phyloP scores from a whole-genome alignment of 305 asterid genomes.

The Salvia sclarea region DNA sequence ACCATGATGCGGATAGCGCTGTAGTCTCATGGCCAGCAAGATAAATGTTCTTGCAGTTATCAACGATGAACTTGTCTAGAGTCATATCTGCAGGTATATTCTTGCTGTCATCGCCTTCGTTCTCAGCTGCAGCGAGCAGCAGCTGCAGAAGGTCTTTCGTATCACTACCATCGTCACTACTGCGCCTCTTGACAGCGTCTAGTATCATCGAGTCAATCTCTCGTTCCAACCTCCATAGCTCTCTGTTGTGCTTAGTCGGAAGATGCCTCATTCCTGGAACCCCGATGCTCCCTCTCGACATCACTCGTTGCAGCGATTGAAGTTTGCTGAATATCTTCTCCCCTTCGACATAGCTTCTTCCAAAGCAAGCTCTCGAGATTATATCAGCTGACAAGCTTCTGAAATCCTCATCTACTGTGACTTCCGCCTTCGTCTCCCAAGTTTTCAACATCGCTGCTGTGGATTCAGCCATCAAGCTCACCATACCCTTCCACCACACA shows the following conservation, averaged over 20 bases:
- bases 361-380: conserved; percentile 78
- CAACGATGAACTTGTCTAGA: conserved; percentile 51
- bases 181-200: conserved; percentile 45
- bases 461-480: conserved; percentile 60
- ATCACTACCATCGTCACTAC: conserved; percentile 31
- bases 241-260: conserved; percentile 56
- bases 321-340: conserved; percentile 56
- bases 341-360: conserved; percentile 60
- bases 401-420: conserved; percentile 55
- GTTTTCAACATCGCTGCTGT: conserved; percentile 45
- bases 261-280: conserved; percentile 73
- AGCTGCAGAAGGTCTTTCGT: conserved; percentile 56
- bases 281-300: conserved; percentile 59
- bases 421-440: conserved; percentile 56
- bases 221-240: conserved; percentile 55
- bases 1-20: conserved; percentile 71
- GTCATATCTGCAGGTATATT: conserved; percentile 43
- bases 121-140: conserved; percentile 58
- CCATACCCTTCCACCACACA: conserved; percentile 46
- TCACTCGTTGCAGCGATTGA: conserved; percentile 48
- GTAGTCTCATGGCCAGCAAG: conserved; percentile 75
- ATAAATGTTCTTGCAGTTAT: conserved; percentile 72
- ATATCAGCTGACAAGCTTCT: conserved; percentile 70
- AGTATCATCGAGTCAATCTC: conserved; percentile 60
- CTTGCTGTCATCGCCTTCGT: conserved; percentile 34